Evolutionary conservation across 164 flowering plant species (phyloP), one percentile per base, ranked within the genome.

Genomic region (Amborella trichopoda): DNA sequence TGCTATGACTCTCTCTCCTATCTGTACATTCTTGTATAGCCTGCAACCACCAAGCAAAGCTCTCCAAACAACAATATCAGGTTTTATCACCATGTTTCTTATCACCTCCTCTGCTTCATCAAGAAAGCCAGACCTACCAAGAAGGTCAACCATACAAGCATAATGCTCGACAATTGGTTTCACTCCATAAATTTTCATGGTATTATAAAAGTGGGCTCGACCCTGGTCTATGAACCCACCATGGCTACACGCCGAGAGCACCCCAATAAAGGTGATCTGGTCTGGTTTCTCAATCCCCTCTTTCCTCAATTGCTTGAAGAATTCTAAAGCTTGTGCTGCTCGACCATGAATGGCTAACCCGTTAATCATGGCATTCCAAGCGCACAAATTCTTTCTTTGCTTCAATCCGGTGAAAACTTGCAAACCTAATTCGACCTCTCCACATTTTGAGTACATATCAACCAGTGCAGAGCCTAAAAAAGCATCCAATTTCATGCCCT

Each of bases 101-200:
- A 65, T 53, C 8, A 60, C 18, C 19, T 60, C 53, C 48, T 53
- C 55, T 11, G 69, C 62, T 34, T 65, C 69, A 16, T 44, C 24
- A 14, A 60, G 28, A 14, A 48, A 39, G n/a, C 69, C 69, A 46
- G 26, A 37, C 30, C 69, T 26, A 11, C 59, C 62, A 13, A 65
- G 58, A 44, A 65, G 65, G 49, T 65, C 69, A 25, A 56, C 65
- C 33, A 65, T 40, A 42, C 69, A 65, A 23, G 62, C 56, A 26
- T 60, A 65, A 23, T 65, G 65, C 49, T 56, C 65, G 21, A 65
- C 30, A 21, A 56, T 30, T 22, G n/a, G 52, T 28, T 32, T 38
- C 5, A 65, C 40, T 5, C 56, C 55, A 25, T 53, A 53, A 24
- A 49, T 44, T 25, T 48, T 56, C 30, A 42, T 39, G 23, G 59